Percentiles rank a stretch among this genome's conserved stretches.
These are phyloP conservation scores for Apiospora malaysiana DNA, from an alignment of 2,329 filamentous ascomycete species.

Conservation along the genomic window DNA sequence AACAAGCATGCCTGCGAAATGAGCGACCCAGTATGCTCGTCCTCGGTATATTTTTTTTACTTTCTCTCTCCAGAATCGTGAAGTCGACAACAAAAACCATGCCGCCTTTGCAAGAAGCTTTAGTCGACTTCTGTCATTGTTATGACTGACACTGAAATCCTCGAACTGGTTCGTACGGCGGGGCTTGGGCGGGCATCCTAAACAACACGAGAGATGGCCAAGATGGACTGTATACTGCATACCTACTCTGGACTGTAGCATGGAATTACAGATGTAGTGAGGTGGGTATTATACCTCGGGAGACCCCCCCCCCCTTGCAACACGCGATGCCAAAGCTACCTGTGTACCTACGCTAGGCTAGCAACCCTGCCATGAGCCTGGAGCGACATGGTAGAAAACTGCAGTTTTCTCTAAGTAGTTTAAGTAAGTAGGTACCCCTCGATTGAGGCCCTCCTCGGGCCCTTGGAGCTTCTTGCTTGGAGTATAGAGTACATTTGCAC, in stretches of 20 bases:
- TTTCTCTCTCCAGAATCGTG: too few relatives aligned
- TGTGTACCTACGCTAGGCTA: slow-evolving; percentile 7
- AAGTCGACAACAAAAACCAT: too few relatives aligned
- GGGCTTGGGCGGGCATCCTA: not conserved
- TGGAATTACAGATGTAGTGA: slow-evolving; percentile 12
- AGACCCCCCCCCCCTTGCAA: not conserved
- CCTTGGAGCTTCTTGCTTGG: not conserved
- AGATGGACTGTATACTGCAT: not conserved
- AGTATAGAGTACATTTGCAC: not conserved
- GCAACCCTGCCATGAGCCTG: slow-evolving; percentile 3
- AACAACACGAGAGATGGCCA: not conserved
- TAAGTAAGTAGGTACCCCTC: not conserved
- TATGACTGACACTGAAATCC: not conserved
- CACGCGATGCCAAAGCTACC: slow-evolving; percentile 13
- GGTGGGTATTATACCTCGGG: not conserved
- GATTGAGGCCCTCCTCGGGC: not conserved
- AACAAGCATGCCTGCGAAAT: not conserved
- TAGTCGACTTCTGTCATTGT: not conserved
- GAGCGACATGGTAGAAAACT: slow-evolving; percentile 8
- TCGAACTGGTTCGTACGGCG: not conserved
- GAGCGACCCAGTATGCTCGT: not conserved
- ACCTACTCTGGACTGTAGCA: not conserved
- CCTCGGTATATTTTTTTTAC: too few relatives aligned
- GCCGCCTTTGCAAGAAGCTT: not conserved
- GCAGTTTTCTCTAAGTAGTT: not conserved